phyloP scores from a whole-genome alignment of 345 rosid species.

The Pugionium dolabratum region DNA sequence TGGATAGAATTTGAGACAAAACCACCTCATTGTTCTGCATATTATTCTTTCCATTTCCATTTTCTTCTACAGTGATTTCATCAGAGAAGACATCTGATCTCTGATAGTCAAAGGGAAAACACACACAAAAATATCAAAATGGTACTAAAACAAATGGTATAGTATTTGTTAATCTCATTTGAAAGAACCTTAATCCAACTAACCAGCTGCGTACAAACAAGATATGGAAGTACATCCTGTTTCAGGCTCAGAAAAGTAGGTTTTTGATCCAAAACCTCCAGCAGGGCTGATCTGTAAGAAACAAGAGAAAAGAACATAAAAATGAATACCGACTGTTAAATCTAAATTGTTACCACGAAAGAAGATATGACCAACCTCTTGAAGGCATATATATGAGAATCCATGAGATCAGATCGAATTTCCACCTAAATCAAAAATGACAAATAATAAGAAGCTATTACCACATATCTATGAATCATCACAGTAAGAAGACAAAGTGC shows the following conservation, averaged over 20 bases:
- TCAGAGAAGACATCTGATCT: slow-evolving; percentile 60
- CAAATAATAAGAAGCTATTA: slow-evolving; percentile 15
- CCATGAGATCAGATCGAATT: slow-evolving; percentile 89
- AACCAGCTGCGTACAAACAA: slow-evolving; percentile 93
- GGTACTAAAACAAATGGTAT: slow-evolving; percentile 1
- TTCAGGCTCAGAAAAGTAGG: slow-evolving; percentile 74
- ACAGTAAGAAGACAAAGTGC: slow-evolving; percentile 17
- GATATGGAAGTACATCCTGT: slow-evolving; percentile 88
- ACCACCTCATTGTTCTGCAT: slow-evolving; percentile 54
- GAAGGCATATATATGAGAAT: slow-evolving; percentile 95
- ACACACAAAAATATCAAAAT: slow-evolving; percentile 26
- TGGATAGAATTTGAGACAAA: slow-evolving; percentile 66
- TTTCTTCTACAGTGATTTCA: slow-evolving; percentile 63
- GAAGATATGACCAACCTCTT: slow-evolving; percentile 60
- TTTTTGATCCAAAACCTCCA: slow-evolving; percentile 67
- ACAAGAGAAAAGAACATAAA: slow-evolving; percentile 19
- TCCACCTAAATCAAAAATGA: slow-evolving; percentile 70
- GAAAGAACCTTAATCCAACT: slow-evolving; percentile 43
- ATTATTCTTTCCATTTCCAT: slow-evolving; percentile 61
- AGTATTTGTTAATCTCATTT: slow-evolving; percentile 7
- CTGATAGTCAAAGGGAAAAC: slow-evolving; percentile 43
- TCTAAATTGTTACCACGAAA: slow-evolving; percentile 20
- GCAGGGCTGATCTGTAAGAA: slow-evolving; percentile 68
- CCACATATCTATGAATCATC: background rate
- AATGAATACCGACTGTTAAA: slow-evolving; percentile 9